Evolutionary conservation across 257 asterid genomes (phyloP).

Genomic region (Vinca minor): DNA sequence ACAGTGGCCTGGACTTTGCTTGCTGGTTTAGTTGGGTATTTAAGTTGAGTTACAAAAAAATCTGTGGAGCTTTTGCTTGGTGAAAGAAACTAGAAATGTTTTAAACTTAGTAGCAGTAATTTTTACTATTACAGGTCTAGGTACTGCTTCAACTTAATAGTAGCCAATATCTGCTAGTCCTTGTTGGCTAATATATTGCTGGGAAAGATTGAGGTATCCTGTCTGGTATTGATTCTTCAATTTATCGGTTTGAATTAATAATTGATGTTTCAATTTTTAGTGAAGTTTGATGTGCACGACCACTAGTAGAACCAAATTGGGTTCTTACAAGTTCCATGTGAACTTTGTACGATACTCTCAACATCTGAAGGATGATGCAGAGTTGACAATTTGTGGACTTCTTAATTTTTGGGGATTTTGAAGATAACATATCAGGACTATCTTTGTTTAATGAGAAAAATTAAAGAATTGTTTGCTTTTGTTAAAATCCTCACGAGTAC

Average conservation of each 20-base stretch:
- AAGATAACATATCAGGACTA: background rate
- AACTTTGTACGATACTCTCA: background rate
- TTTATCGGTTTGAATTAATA: too few species aligned
- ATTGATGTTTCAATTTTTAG: background rate
- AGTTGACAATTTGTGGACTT: background rate
- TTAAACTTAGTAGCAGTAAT: background rate
- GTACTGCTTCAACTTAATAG: background rate
- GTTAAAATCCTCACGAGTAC: background rate
- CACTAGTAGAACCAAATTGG: background rate
- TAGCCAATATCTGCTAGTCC: background rate
- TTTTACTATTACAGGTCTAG: background rate
- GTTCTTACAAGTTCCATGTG: background rate
- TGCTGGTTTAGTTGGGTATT: background rate
- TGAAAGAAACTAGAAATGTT: background rate
- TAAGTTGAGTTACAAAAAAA: background rate
- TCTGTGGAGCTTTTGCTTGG: background rate
- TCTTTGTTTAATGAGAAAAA: background rate
- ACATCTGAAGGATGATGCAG: background rate
- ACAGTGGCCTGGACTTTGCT: background rate
- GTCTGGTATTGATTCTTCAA: background rate
- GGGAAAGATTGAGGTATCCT: background rate
- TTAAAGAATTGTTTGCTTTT: background rate
- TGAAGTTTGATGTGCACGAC: background rate
- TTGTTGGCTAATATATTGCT: background rate
- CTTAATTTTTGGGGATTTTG: background rate